Evolutionary conservation across 345 rosid species (phyloP), one percentile per base, ranked within the genome.

Genomic region (Populus ilicifolia): DNA sequence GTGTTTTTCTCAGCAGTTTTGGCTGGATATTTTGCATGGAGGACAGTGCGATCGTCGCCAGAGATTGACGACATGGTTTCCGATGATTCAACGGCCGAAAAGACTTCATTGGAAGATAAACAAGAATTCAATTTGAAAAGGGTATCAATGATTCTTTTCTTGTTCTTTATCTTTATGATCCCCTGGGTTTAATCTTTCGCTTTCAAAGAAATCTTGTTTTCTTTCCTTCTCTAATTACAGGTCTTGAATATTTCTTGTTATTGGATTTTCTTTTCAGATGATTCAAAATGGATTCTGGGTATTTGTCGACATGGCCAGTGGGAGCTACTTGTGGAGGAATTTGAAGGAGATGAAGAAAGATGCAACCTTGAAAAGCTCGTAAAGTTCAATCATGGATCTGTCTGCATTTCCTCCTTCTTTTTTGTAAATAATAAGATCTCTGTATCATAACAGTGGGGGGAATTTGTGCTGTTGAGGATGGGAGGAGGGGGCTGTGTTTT

Each of bases 21-120:
- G 68, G 82, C 83, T 21, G 84, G 77, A 13, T 74, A 78, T 35
- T 35, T 59, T 67, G 98, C 99, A 1, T 93, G 97, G 99, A 93
- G 84, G 80, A 87, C 96, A 70, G 90, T 89, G 6, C 83, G 87
- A 14, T 90, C 92, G 33, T 84, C 96, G 59, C 85, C 96, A 11
- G 93, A 84, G 20, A 61, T 69, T 33, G 90, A 83, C 23, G 72
- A 12, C 52, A 21, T 38, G 29, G 76, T 80, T 25, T 79, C 82
- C 29, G 85, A 75, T 35, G 94, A 87, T 39, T 84, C 91, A 0
- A 17, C 75, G 12, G 67, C 68, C 12, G 91, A 88, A 21, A 77
- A 67, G 65, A 72, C 30, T 1, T 59, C 75, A 5, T 71, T 70
- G 69, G 78, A 86, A 2, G 94, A 88, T 12, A 79, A 87, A 73